Base-by-base conservation (phyloP, 768 basidiomycete species). In the Tephrocybe sp. region DNA sequence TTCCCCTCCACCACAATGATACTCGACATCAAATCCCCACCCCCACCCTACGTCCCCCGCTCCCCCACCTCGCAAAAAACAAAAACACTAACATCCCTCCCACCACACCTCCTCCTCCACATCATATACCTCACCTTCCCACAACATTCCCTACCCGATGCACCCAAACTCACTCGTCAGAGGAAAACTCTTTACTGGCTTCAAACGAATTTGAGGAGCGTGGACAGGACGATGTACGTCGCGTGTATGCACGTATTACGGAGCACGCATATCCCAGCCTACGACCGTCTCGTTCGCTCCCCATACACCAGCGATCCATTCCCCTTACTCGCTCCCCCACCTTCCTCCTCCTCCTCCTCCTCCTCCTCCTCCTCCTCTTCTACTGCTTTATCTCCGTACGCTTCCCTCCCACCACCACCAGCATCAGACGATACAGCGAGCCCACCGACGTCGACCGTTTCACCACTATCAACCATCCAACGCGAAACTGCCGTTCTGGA, bases 171-270 rank as follows among this genome's bases (percentile, higher is more conserved):
- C 3, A 77, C 80, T 58, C 69, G 73, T 15, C 84, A 86, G 62
- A 71, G 88, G 31, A 80, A 79, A 70, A 83, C 78, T 0, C 72
- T 90, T 10, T 82, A 85, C 44, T 92, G 90, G 90, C 64, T 92
- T 7, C 71, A 76, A 1, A 75, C 73, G 11, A 69, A 70, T 41
- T 73, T 92, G 33, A 72, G 90, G 29, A 72, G 84, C 29, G 87
- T 88, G 34, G 82, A 81, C 59, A 76, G 77, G 4, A 68, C 79
- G 4, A 69, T 90, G 47, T 91, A 88, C 64, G 74, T 84, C n/a
- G 86, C 88, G 11, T 88, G 79, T 66, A 91, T 90, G 88, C 83
- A 91, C 57, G 77, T 91, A 53, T 75, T 93, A 3, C 79, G 91
- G 30, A 0, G 80, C 82, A 0, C 91, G 90, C 64, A 71, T 92